Evolutionary conservation across 192 early-diverging fungal species (phyloP).

Genomic region (Ambispora gerdemannii): DNA sequence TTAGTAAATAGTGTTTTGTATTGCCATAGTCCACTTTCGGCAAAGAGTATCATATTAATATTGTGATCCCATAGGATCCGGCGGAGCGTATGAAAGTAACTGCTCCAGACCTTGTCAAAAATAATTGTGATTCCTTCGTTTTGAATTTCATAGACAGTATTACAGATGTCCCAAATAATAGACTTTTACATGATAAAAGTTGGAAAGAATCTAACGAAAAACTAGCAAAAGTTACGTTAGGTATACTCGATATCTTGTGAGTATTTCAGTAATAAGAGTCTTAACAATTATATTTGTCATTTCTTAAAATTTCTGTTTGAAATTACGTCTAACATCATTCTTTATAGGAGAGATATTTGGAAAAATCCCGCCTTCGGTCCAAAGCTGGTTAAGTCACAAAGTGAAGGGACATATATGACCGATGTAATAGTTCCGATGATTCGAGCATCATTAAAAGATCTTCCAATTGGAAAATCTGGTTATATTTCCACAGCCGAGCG

Average conservation of each 20-base stretch:
- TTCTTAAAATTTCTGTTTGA: background rate
- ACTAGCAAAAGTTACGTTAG: background rate
- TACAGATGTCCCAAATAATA: background rate
- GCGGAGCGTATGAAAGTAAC: slow-evolving; percentile 11
- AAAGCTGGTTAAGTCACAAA: slow-evolving; percentile 6
- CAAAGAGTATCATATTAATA: background rate
- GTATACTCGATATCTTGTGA: slow-evolving; percentile 8
- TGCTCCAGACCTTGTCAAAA: background rate
- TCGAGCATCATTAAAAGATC: slow-evolving; percentile 11
- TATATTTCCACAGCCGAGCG: slow-evolving; percentile 4
- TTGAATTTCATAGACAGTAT: background rate
- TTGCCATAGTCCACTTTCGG: background rate
- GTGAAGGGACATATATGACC: slow-evolving; percentile 17
- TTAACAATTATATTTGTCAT: background rate
- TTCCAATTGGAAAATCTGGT: slow-evolving; percentile 12
- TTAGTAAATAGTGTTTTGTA: too few relatives aligned
- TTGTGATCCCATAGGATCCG: slow-evolving; percentile 3
- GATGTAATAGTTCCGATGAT: slow-evolving; percentile 15
- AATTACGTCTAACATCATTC: background rate
- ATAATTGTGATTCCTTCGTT: slow-evolving; percentile 8
- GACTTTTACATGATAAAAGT: slow-evolving; percentile 13
- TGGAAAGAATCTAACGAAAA: slow-evolving; percentile 21
- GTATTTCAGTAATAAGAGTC: slow-evolving; percentile 10
- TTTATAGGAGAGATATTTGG: slow-evolving; percentile 9
- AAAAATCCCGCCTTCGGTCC: background rate